Base-by-base conservation (phyloP, 2,329 filamentous ascomycete genomes). In the Passalora sequoiae region DNA sequence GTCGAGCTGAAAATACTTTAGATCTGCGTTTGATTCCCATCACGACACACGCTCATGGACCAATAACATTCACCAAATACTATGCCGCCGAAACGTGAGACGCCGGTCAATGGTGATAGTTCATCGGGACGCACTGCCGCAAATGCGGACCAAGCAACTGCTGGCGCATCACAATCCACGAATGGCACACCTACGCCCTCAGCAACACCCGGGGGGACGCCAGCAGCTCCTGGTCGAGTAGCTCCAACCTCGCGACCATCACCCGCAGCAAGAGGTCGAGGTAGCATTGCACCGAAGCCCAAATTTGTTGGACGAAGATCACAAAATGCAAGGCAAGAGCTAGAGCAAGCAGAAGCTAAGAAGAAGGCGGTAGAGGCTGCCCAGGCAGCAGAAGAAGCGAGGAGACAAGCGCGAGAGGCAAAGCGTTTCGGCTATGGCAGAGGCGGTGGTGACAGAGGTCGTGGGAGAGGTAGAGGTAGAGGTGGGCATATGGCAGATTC, bases 231-330 rank as follows among this genome's bases (percentile, higher is more conserved):
- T 10, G n/a, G 16, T 20, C 40, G 30, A 19, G 31, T 27, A 2
- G 20, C 22, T 7, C 46, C 51, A 13, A 24, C 28, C 4, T 29
- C 46, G 21, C 48, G 47, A 31, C 48, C 50, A 13, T 46, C 44
- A 17, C 40, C 51, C 4, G 38, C 50, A 22, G 35, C 40, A 6
- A 36, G 47, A 27, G 41, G 46, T 20, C 52, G 50, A 16, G 41
- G 50, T 32, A 50, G 46, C 2, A 45, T 53, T 9, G 51, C 56
- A 38, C 33, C 51, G 25, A 61, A 64, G 38, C 70, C 70, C 4
- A 67, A 65, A 27, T 70, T 69, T 44, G 66, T 62, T 12, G 68
- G 67, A 9, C 62, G 70, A 40, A 57, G 70, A 41, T 72, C 67
- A 47, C 69, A 70, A 47, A 64, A 67, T 30, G 66, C 67, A 33